Base-by-base conservation (phyloP, 768 basidiomycete genomes). In the Mycena albidolilacea region DNA sequence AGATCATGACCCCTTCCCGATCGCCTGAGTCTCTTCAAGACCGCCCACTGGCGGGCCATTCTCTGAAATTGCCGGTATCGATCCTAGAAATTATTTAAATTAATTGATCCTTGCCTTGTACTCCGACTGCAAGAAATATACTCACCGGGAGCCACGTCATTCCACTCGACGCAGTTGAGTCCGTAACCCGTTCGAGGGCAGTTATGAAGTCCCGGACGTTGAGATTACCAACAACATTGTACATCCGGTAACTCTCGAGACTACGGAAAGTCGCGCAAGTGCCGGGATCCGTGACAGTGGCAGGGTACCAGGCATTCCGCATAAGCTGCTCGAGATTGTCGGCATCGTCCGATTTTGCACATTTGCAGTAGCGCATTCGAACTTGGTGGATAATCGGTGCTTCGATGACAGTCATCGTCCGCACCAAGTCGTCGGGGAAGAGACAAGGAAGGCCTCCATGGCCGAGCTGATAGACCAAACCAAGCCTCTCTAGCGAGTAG, bases 151-250 rank as follows among this genome's bases (percentile, higher is more conserved):
- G 14, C 59, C 62, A 55, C 5, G 30, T 60, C 58, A 70, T 64
- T 1, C 67, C 70, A 0, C 19, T 52, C 0, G 39, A 19, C 1
- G 61, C 37, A 0, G 64, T 58, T 0, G 70, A 6, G 14, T 66
- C 39, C 3, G 67, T 71, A 17, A 46, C 43, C 0, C 69, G 70
- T 15, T 70, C 70, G n/a, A 71, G 10, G 9, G 72, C 19, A 0
- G 11, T 48, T 6, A 73, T 50, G 37, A 64, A 73, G 17, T 73
- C 72, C n/a, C n/a, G 1, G 0, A 73, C 68, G 15, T 70, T 68
- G n/a, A 5, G 69, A 19, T 63, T 55, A 23, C 58, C 77, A 57
- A 59, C 67, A 74, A 35, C 80, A 46, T 35, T 79, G 64, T 7
- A 69, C 11, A 7, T 71, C 58, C 7, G 77, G 17, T 39, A 77